These are phyloP conservation scores for Eucalyptus tenuipes DNA, from an alignment of 345 rosid genomes.

Conservation along the genomic window DNA sequence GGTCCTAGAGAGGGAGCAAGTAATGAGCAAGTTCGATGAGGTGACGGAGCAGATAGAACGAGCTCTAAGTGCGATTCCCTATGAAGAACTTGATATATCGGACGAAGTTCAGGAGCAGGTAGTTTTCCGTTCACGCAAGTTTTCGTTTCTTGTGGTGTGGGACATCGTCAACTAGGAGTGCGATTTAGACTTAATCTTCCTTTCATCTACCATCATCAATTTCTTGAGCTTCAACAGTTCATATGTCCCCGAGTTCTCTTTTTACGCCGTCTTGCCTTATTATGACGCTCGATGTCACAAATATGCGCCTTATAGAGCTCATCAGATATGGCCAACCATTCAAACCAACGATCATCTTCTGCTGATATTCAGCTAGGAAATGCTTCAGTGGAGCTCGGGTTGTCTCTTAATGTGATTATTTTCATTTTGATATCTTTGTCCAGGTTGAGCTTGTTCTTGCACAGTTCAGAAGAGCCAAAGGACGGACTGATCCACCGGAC, in stretches of 20 bases:
- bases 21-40: constrained; percentile 55
- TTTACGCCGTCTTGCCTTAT: background rate
- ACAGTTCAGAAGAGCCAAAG: constrained; percentile 86
- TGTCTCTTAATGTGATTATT: background rate
- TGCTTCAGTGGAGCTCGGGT: background rate
- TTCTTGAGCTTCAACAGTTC: background rate
- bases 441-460: constrained; percentile 91
- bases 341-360: background rate
- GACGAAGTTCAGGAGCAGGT: constrained; percentile 99
- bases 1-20: constrained; percentile 77
- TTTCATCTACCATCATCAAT: background rate
- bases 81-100: constrained; percentile 70
- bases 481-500: constrained; percentile 60
- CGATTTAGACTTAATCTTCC: background rate
- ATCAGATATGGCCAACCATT: background rate
- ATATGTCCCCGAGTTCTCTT: background rate
- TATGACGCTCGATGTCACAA: background rate
- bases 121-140: background rate
- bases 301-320: background rate
- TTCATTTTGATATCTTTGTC: background rate
- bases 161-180: background rate
- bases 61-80: constrained; percentile 58
- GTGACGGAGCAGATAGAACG: constrained; percentile 60
- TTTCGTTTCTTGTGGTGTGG: background rate
- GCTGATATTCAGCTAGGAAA: background rate